These are phyloP conservation scores for Lumnitzera littorea DNA, from an alignment of 345 rosid genomes.

Conservation along the genomic window DNA sequence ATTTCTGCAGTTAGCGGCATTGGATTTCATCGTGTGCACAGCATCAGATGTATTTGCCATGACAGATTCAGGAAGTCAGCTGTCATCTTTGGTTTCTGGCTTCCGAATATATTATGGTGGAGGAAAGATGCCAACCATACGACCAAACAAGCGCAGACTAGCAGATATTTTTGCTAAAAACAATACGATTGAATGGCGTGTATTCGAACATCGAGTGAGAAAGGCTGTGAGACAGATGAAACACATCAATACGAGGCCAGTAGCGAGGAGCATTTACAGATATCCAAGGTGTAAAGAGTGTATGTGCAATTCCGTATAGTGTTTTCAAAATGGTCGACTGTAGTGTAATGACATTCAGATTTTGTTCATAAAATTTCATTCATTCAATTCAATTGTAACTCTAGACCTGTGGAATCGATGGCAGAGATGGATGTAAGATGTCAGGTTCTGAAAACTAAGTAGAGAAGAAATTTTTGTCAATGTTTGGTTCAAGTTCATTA, in stretches of 20 bases:
- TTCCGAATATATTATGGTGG: conserved; percentile 78
- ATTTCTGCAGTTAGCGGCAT: conserved; percentile 68
- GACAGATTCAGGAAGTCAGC: conserved; percentile 95
- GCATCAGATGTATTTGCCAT: conserved; percentile 87
- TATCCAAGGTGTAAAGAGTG: conserved; percentile 84
- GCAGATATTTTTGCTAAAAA: conserved; percentile 67
- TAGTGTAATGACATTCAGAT: not conserved
- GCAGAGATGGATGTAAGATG: no score
- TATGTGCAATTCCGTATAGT: conserved; percentile 45
- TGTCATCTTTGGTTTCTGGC: conserved; percentile 87
- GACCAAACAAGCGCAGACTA: conserved; percentile 77
- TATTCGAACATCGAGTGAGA: conserved; percentile 86
- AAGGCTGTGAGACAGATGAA: conserved; percentile 91
- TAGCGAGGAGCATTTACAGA: conserved; percentile 77
- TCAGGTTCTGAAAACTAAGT: no score
- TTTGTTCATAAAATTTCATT: conserved; percentile 6
- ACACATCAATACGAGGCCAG: conserved; percentile 68
- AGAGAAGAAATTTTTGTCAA: no score
- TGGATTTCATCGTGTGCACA: conserved; percentile 84
- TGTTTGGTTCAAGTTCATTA: no score
- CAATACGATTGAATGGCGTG: conserved; percentile 73
- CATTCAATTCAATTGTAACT: not conserved
- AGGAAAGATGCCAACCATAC: conserved; percentile 86
- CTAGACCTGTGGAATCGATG: not conserved
- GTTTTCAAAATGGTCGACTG: not conserved